These are phyloP conservation scores for Pseudoscleropodium purum DNA, from an alignment of 225 moss, liverwort and hornwort species.

Conservation along the genomic window DNA sequence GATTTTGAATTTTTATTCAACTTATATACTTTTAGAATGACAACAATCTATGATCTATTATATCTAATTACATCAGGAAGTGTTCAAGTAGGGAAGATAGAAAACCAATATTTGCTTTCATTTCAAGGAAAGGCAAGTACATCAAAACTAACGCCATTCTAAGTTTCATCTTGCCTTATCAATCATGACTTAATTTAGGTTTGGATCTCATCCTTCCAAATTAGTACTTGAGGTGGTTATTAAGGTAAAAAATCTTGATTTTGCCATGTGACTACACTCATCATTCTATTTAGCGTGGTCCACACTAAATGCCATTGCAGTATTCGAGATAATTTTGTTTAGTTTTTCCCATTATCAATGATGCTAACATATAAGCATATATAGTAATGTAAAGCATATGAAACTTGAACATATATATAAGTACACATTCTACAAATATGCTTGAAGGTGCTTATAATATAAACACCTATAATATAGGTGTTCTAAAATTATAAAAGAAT, in stretches of 20 bases:
- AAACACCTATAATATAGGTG: too few relatives aligned
- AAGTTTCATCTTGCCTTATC: background rate
- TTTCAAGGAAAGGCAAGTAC: background rate
- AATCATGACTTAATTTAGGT: background rate
- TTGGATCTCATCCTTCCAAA: background rate
- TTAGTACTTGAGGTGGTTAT: background rate
- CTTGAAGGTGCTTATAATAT: too few relatives aligned
- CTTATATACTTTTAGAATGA: background rate
- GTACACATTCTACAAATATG: too few relatives aligned
- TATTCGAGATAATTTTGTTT: too few relatives aligned
- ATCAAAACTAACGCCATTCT: fast-evolving
- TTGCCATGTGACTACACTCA: background rate
- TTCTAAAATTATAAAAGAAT: too few relatives aligned
- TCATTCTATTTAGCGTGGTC: background rate
- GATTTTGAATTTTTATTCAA: background rate
- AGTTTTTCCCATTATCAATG: too few relatives aligned
- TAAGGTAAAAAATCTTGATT: background rate
- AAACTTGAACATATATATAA: too few relatives aligned
- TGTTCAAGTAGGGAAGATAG: background rate
- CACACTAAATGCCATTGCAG: background rate
- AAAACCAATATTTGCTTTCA: background rate
- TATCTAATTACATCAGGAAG: background rate
- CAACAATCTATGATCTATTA: background rate
- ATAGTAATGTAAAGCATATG: too few relatives aligned
- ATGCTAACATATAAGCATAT: too few relatives aligned